phyloP scores from a whole-genome alignment of 176 grass and related monocot genomes.

The Chloris gayana region DNA sequence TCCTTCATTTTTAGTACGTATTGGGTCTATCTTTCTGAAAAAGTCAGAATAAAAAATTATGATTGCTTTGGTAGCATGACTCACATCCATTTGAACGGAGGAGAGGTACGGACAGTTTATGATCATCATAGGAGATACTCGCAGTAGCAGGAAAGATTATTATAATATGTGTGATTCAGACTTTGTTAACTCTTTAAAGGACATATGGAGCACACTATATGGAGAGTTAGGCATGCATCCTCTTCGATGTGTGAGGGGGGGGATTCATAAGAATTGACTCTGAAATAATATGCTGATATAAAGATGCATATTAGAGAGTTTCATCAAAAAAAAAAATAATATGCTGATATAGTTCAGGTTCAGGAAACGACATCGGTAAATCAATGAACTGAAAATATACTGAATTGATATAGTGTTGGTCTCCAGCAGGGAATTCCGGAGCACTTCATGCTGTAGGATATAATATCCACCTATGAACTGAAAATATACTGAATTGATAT shows the following conservation, averaged over 20 bases:
- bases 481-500: slow-evolving; percentile 12
- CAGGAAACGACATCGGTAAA: neutral
- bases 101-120: neutral
- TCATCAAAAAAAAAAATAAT: too few relatives aligned
- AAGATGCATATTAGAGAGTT: too few relatives aligned
- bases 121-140: neutral
- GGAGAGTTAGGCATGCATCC: slow-evolving; percentile 28
- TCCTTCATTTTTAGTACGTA: too few relatives aligned
- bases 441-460: neutral
- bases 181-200: slow-evolving; percentile 14
- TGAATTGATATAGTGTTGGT: neutral
- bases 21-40: too few relatives aligned
- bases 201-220: neutral
- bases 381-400: neutral
- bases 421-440: neutral
- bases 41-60: neutral
- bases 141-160: neutral
- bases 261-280: neutral
- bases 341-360: slow-evolving; percentile 5
- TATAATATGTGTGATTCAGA: neutral
- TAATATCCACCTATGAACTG: too few relatives aligned
- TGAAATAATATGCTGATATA: slow-evolving; percentile 16
- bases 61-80: too few relatives aligned
- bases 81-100: too few relatives aligned
- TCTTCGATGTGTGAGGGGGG: neutral